Percentiles rank a stretch among this genome's conserved stretches.
Evolutionary conservation across 2,329 filamentous ascomycete genomes (phyloP).

Genomic region (Aulographum hederae): DNA sequence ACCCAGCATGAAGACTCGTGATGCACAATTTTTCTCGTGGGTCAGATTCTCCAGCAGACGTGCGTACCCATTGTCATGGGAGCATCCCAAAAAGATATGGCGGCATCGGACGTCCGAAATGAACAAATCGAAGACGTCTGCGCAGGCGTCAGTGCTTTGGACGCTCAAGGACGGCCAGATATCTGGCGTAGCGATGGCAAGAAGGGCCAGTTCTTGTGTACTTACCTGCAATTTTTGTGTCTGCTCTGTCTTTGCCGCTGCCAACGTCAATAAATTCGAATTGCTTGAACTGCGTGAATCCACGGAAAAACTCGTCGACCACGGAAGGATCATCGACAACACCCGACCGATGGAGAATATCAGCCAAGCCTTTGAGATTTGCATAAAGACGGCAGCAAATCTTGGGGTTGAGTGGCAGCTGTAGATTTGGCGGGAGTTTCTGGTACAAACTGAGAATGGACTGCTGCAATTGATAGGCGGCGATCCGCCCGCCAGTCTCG

Average conservation of each 20-base stretch:
- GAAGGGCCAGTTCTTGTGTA: too few species aligned
- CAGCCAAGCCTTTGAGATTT: conserved; percentile 31
- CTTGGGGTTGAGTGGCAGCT: conserved; percentile 23
- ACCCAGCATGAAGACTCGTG: conserved; percentile 36
- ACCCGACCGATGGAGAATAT: conserved; percentile 27
- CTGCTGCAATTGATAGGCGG: conserved; percentile 29
- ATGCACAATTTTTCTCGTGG: conserved; percentile 23
- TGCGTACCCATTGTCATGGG: conserved; percentile 36
- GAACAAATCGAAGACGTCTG: conserved; percentile 36
- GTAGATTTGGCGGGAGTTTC: conserved; percentile 17
- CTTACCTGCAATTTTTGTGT: conserved; percentile 29
- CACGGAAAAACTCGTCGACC: conserved; percentile 34
- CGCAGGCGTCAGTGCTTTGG: conserved; percentile 2
- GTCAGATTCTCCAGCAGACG: conserved; percentile 31
- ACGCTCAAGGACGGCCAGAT: too few species aligned
- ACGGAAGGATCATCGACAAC: conserved; percentile 21
- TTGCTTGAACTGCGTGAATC: conserved; percentile 33
- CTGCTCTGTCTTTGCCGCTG: conserved; percentile 22
- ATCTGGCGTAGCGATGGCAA: too few species aligned
- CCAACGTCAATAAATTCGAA: conserved; percentile 31
- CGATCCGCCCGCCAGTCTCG: conserved; percentile 32
- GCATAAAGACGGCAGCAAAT: conserved; percentile 34
- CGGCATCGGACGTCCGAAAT: conserved; percentile 40
- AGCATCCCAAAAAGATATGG: conserved; percentile 41
- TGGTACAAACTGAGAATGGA: conserved; percentile 21